Conservation (phyloP, 768 basidiomycete genomes). For the Leccinum subtestaceum region DNA sequence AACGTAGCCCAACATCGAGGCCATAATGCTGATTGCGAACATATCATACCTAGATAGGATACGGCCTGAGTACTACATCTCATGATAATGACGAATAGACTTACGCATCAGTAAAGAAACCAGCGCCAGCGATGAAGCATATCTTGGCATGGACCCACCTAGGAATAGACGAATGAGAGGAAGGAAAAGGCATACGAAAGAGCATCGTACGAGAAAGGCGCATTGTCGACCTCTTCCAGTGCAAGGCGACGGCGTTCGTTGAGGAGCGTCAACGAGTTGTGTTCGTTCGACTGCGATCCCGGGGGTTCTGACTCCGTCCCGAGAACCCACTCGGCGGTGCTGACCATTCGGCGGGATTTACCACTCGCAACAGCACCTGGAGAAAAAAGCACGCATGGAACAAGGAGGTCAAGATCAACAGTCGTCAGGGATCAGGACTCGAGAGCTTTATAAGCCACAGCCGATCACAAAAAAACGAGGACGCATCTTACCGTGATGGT, state of each 20-base stretch:
- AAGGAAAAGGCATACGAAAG: neutral
- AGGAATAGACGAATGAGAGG: neutral
- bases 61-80: neutral
- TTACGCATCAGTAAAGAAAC: conserved; percentile 86
- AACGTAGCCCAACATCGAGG: conserved; percentile 81
- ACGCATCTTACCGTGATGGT: conserved; percentile 1
- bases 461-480: conserved; percentile 2
- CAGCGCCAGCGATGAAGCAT: conserved; percentile 65
- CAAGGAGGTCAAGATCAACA: neutral
- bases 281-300: neutral
- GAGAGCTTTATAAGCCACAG: conserved; percentile 14
- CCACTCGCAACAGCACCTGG: neutral
- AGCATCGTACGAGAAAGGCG: conserved; percentile 67
- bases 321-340: neutral
- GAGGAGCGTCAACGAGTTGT: conserved; percentile 32
- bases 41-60: conserved; percentile 57
- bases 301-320: neutral
- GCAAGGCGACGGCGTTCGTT: conserved; percentile 74
- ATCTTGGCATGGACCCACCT: conserved; percentile 85
- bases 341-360: conserved; percentile 12
- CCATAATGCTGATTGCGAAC: conserved; percentile 85
- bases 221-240: conserved; percentile 81
- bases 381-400: neutral
- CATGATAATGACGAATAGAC: conserved; percentile 19
- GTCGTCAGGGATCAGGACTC: neutral